Conservation (phyloP, 805 yeast genomes). For the Myxozyma kluyveri region DNA sequence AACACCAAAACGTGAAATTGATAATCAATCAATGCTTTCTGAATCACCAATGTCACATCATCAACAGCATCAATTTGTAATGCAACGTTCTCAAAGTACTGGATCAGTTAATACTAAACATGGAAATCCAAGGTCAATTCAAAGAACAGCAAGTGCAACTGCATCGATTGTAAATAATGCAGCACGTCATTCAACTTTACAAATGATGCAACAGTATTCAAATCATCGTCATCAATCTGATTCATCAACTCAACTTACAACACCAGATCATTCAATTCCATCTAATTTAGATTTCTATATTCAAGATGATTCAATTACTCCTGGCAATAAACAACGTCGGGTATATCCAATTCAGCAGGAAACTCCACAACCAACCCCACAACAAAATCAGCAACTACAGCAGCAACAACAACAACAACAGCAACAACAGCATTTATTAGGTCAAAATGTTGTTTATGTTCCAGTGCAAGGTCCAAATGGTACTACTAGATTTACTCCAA, state of each 20-base stretch:
- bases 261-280: not conserved
- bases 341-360: not conserved
- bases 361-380: constrained; percentile 3
- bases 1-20: not conserved
- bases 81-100: not conserved
- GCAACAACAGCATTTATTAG: not conserved
- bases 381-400: not conserved
- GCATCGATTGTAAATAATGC: not conserved
- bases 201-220: too few relatives aligned
- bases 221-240: too few relatives aligned
- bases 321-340: not conserved
- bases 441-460: not conserved
- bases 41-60: not conserved
- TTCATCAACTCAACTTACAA: not conserved
- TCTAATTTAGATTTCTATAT: not conserved
- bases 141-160: not conserved
- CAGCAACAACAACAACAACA: constrained; percentile 3
- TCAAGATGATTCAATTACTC: not conserved
- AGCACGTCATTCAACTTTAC: too few relatives aligned
- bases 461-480: not conserved
- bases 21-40: not conserved
- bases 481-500: not conserved
- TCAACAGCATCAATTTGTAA: not conserved
- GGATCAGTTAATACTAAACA: not conserved
- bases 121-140: not conserved